These are phyloP conservation scores for Paratrypanosoma confusum DNA, from an alignment of 208 protist species.

Conservation along the genomic window DNA sequence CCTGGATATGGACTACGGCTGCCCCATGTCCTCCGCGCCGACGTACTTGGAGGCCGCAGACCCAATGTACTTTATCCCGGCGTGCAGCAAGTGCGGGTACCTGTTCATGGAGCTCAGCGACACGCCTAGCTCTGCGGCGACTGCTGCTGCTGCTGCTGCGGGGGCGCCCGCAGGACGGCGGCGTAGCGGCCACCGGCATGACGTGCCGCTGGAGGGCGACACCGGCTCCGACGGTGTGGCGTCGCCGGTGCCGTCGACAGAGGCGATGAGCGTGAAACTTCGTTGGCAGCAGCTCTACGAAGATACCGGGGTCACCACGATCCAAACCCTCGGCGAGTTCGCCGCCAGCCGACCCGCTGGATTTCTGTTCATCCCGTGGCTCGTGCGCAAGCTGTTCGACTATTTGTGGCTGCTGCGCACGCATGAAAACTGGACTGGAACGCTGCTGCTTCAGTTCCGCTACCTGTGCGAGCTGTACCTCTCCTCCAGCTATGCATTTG, in stretches of 20 bases:
- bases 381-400: slow-evolving; percentile 68
- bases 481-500: slow-evolving; percentile 73
- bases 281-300: too few relatives aligned
- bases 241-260: too few relatives aligned
- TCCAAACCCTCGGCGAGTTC: too few relatives aligned
- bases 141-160: too few relatives aligned
- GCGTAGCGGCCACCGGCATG: too few relatives aligned
- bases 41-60: slow-evolving; percentile 73
- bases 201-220: too few relatives aligned
- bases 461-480: slow-evolving; percentile 71
- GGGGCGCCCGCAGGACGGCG: too few relatives aligned
- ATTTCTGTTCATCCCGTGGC: slow-evolving; percentile 54
- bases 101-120: slow-evolving; percentile 30
- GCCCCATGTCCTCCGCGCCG: slow-evolving; percentile 46
- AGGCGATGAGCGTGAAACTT: too few relatives aligned
- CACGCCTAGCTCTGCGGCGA: neutral
- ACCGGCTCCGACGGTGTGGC: too few relatives aligned
- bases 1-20: slow-evolving; percentile 77
- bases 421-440: slow-evolving; percentile 61
- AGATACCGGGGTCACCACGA: too few relatives aligned
- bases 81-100: slow-evolving; percentile 60
- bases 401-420: slow-evolving; percentile 66
- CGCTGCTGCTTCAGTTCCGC: slow-evolving; percentile 62
- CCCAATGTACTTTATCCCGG: slow-evolving; percentile 45
- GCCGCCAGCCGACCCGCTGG: slow-evolving; percentile 11